Evolutionary conservation across 768 basidiomycete genomes (phyloP).

Genomic region (Boletus coccyginus): DNA sequence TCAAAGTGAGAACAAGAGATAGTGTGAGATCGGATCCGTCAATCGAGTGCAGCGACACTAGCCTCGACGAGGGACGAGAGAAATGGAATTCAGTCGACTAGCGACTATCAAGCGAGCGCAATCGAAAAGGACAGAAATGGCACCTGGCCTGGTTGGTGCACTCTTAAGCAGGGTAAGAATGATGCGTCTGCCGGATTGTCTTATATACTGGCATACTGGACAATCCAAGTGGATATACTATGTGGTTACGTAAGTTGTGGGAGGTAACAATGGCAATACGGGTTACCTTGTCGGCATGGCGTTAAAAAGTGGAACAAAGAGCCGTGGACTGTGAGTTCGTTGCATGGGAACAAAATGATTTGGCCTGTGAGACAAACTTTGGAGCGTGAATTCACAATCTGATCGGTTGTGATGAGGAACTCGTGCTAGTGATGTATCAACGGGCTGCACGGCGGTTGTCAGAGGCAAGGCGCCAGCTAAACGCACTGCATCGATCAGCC

Average conservation of each 20-base stretch:
- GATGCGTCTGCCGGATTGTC: background rate
- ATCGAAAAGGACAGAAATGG: constrained; percentile 11
- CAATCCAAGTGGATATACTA: background rate
- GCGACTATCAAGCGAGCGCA: constrained; percentile 10
- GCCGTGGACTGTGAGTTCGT: background rate
- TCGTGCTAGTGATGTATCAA: background rate
- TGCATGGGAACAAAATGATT: constrained; percentile 16
- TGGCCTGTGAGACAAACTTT: background rate
- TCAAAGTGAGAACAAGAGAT: background rate
- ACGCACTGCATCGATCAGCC: constrained; percentile 7
- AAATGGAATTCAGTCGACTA: constrained; percentile 10
- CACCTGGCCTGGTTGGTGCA: constrained; percentile 18
- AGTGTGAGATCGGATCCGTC: background rate
- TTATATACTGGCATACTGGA: constrained; percentile 8
- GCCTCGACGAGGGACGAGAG: background rate
- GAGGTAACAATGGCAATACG: constrained; percentile 1
- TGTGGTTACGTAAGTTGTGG: constrained; percentile 15
- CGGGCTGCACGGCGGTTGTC: constrained; percentile 2
- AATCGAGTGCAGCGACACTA: constrained; percentile 13
- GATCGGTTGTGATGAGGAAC: constrained; percentile 9
- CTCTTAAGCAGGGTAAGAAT: background rate
- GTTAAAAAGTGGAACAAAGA: constrained; percentile 8
- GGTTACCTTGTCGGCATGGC: constrained; percentile 23
- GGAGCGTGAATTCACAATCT: constrained; percentile 1
- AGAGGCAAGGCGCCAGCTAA: background rate